Conservation (phyloP, 257 asterid genomes). For the Anisodus acutangulus region DNA sequence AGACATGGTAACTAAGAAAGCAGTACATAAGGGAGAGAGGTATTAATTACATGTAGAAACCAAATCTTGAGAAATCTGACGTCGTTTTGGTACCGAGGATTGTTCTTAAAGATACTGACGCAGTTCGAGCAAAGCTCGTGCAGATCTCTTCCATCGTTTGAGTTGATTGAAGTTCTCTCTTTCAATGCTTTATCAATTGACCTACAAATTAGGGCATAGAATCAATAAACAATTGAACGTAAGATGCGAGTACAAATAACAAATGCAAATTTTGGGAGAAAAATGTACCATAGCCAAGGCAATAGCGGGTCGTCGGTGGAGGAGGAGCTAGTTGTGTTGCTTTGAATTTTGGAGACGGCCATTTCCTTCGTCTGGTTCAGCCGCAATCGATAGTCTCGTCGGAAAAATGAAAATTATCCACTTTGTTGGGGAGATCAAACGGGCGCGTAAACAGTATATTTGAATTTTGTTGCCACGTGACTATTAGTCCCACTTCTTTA, state of each 20-base stretch:
- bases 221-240: constrained; percentile 24
- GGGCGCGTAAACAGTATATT: constrained; percentile 37
- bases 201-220: constrained; percentile 43
- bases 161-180: constrained; percentile 35
- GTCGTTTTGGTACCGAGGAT: constrained; percentile 71
- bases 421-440: constrained; percentile 35
- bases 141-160: constrained; percentile 41
- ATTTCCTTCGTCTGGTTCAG: constrained; percentile 33
- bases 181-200: constrained; percentile 54
- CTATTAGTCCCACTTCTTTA: neutral
- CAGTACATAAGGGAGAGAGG: too few species aligned
- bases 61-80: constrained; percentile 92
- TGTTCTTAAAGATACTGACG: constrained; percentile 61
- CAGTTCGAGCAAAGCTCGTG: constrained; percentile 55
- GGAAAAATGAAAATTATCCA: constrained; percentile 21
- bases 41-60: constrained; percentile 71
- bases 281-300: constrained; percentile 62
- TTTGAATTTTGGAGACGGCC: constrained; percentile 50
- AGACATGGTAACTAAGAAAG: too few species aligned
- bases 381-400: constrained; percentile 24
- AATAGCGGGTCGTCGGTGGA: constrained; percentile 63
- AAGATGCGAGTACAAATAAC: neutral
- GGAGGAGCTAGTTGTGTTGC: constrained; percentile 32
- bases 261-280: neutral
- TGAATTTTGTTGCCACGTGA: constrained; percentile 24